Evolutionary conservation across 495 filamentous ascomycete genomes (phyloP).

Genomic region (Hyaloscypha finlandica): DNA sequence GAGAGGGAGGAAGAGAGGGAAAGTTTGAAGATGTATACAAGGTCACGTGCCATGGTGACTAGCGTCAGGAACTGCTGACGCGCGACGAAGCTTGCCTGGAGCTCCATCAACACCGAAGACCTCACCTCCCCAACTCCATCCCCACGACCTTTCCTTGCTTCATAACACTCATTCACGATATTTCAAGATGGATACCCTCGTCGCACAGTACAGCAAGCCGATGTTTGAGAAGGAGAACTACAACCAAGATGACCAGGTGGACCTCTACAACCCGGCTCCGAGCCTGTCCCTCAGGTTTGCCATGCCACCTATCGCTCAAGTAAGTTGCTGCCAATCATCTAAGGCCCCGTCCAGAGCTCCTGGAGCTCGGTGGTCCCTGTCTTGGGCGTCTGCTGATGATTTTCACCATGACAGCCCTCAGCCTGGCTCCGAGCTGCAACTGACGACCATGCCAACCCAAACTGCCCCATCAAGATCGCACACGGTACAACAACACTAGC

Average conservation of each 20-base stretch:
- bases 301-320: conserved; percentile 90
- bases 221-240: conserved; percentile 67
- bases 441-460: conserved; percentile 94
- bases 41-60: conserved; percentile 18
- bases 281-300: conserved; percentile 82
- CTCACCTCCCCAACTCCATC: conserved; percentile 9
- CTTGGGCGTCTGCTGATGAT: conserved; percentile 20
- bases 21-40: neutral
- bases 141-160: conserved; percentile 12
- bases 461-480: conserved; percentile 97
- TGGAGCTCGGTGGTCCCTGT: conserved; percentile 4
- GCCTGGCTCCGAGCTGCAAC: conserved; percentile 95
- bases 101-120: conserved; percentile 25
- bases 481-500: conserved; percentile 99
- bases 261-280: conserved; percentile 67
- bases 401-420: conserved; percentile 58
- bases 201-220: conserved; percentile 82
- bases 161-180: conserved; percentile 22
- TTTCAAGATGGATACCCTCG: conserved; percentile 83
- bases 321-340: conserved; percentile 45
- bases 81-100: conserved; percentile 29
- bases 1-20: neutral
- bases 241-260: conserved; percentile 72
- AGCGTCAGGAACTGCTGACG: conserved; percentile 15
- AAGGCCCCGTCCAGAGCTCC: conserved; percentile 13